These are phyloP conservation scores for Brasilioporus rufonigricans DNA, from an alignment of 768 basidiomycete genomes.

Conservation along the genomic window DNA sequence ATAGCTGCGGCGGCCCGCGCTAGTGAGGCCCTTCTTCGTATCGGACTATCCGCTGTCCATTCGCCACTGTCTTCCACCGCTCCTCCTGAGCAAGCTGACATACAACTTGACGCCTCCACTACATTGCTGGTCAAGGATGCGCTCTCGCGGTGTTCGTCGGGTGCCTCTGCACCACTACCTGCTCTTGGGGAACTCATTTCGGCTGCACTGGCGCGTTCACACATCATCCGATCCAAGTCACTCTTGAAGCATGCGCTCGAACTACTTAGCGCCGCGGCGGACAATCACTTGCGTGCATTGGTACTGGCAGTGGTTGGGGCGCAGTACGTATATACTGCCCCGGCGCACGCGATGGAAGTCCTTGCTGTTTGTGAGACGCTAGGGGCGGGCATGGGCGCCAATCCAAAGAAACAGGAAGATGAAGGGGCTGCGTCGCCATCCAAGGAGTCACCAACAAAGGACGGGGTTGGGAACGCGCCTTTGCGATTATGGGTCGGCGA, in stretches of 20 bases:
- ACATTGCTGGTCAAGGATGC: constrained; percentile 25
- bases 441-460: constrained; percentile 15
- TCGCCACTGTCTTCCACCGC: neutral
- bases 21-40: constrained; percentile 48
- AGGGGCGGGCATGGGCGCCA: constrained; percentile 62
- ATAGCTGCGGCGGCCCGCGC: constrained; percentile 48
- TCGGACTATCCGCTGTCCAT: constrained; percentile 38
- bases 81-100: neutral
- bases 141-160: constrained; percentile 22
- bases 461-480: constrained; percentile 57
- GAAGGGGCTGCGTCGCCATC: neutral
- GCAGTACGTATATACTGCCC: constrained; percentile 69
- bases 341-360: constrained; percentile 66
- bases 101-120: constrained; percentile 18
- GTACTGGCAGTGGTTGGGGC: constrained; percentile 65
- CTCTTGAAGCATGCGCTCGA: constrained; percentile 60
- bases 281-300: constrained; percentile 72
- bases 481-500: constrained; percentile 74
- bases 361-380: constrained; percentile 67
- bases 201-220: constrained; percentile 19
- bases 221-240: constrained; percentile 30
- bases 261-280: constrained; percentile 54
- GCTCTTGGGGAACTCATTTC: constrained; percentile 17
- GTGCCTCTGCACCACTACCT: constrained; percentile 19
- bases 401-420: constrained; percentile 21